Evolutionary conservation across 2,329 filamentous ascomycete species (phyloP).

Genomic region (Leptodontidium sp.): DNA sequence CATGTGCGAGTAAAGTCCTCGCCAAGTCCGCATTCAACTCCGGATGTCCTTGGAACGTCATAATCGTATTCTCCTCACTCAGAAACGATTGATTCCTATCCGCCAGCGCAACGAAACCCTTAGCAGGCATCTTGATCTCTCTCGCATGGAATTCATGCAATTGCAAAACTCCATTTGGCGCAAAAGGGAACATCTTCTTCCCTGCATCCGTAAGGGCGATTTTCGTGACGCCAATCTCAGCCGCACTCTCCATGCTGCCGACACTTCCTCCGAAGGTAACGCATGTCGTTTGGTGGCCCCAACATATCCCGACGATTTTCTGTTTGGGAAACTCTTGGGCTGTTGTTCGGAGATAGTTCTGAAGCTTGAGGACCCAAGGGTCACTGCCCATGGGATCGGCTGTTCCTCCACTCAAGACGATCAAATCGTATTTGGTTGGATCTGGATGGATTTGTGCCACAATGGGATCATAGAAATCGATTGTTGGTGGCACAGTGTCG

Average conservation of each 20-base stretch:
- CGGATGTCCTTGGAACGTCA: conserved; percentile 56
- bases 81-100: conserved; percentile 51
- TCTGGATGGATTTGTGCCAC: conserved; percentile 46
- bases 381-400: conserved; percentile 51
- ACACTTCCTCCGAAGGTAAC: conserved; percentile 51
- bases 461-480: conserved; percentile 45
- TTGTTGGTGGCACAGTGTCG: background rate
- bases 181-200: conserved; percentile 49
- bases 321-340: conserved; percentile 43
- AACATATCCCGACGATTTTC: conserved; percentile 52
- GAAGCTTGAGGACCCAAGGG: conserved; percentile 53
- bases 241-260: conserved; percentile 49
- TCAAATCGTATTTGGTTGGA: conserved; percentile 51
- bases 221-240: conserved; percentile 51
- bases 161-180: conserved; percentile 23
- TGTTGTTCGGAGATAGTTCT: conserved; percentile 50
- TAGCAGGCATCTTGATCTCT: conserved; percentile 47
- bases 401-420: conserved; percentile 54
- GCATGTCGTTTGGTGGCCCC: conserved; percentile 55
- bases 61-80: conserved; percentile 50
- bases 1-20: conserved; percentile 48
- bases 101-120: conserved; percentile 49
- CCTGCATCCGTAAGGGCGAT: conserved; percentile 51
- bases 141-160: conserved; percentile 55
- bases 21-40: conserved; percentile 53